Percentiles rank a stretch among this genome's conserved stretches.
Conservation (phyloP, 441 rosid genomes). For the Bocquillonia castaneifolia region DNA sequence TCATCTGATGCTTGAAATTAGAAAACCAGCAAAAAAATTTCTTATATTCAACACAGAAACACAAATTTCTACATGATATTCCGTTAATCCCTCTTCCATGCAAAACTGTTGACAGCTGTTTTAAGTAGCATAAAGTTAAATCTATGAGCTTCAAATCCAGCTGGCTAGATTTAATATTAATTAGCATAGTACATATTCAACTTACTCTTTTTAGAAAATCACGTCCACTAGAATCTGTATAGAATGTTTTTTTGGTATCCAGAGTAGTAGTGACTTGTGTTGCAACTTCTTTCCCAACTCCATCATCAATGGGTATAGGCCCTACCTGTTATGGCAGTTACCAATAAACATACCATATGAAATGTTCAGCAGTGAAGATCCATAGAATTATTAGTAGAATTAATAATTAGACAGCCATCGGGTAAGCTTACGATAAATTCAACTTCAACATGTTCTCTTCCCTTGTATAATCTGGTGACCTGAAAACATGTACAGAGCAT, state of each 20-base stretch:
- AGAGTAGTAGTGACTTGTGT: constrained; percentile 71
- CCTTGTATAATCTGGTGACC: constrained; percentile 81
- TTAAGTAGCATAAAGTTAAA: constrained; percentile 10
- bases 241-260: constrained; percentile 73
- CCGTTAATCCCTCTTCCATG: constrained; percentile 3
- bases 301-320: constrained; percentile 75
- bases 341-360: constrained; percentile 9
- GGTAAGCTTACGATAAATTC: constrained; percentile 81
- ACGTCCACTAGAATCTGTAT: constrained; percentile 96
- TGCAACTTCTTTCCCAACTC: constrained; percentile 82
- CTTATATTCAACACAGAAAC: constrained; percentile 9
- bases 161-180: background rate
- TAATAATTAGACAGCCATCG: constrained; percentile 12
- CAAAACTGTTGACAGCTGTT: background rate
- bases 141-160: background rate
- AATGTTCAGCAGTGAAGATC: background rate
- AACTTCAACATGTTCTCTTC: constrained; percentile 89
- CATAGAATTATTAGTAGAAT: constrained; percentile 6
- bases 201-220: constrained; percentile 90
- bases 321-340: constrained; percentile 58
- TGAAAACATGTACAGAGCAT: constrained; percentile 31
- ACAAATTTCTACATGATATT: background rate
- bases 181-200: constrained; percentile 7
- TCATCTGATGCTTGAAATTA: constrained; percentile 17
- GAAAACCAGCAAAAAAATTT: constrained; percentile 14